Evolutionary conservation across 2,329 filamentous ascomycete genomes (phyloP), one percentile per base, ranked within the genome.

Genomic region (Trichoderma koningii): DNA sequence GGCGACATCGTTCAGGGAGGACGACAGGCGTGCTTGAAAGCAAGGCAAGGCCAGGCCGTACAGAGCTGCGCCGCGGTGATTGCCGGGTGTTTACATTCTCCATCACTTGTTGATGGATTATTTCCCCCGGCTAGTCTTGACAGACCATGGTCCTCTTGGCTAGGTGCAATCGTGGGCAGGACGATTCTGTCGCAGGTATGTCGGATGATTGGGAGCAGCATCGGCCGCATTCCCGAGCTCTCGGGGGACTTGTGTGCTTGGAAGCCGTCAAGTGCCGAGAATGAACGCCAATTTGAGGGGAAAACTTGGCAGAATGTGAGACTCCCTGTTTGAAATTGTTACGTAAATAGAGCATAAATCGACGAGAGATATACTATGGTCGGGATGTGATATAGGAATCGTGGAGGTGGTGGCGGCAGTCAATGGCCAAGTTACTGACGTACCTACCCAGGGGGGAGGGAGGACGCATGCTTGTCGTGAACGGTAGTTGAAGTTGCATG

Each of bases 171-270:
- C 34, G 19, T 48, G 41, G 26, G 6, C 17, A 28, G 28, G 55
- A 19, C 19, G 26, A 48, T 60, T 60, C 50, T 6, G 26, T 47
- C 47, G 53, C 60, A 63, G 60, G 60, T 55, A 63, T 63, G 50
- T 21, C 60, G 60, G 41, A 28, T 52, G 52, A 63, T 63, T 45
- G 34, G 44, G 41, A 55, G n/a, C 41, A 26, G 21, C 50, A 23
- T 42, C 28, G 50, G 42, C 50, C 50, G 50, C 60, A 63, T 63
- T 63, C 60, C 50, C 53, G 28, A 38, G 50, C 50, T 38, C 34
- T 12, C 48, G 50, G 57, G 21, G 26, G 23, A 19, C 7, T 23
- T 19, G 17, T 42, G 15, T 3, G 4, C 48, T 14, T 38, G 23
- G 28, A 19, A 14, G 12, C 41, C 41, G 17, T 59, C 21, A 34